Conservation (phyloP, 345 rosid genomes). For the Diplotaxis tenuifolia region DNA sequence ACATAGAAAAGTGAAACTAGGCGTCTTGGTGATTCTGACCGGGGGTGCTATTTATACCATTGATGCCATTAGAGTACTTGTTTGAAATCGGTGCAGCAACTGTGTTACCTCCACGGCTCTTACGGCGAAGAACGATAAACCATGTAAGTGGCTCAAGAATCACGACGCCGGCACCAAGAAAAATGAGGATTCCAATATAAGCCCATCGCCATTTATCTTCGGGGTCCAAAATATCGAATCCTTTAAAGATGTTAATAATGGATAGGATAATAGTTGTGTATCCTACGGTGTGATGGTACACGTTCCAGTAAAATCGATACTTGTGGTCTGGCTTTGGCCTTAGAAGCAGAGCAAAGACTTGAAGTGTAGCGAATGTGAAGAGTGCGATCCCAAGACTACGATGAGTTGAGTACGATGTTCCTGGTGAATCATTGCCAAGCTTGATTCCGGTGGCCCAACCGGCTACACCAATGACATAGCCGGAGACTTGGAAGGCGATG, state of each 20-base stretch:
- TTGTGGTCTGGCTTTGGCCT: slow-evolving; percentile 92
- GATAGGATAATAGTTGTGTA: slow-evolving; percentile 58
- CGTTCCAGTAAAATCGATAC: slow-evolving; percentile 77
- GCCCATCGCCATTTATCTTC: slow-evolving; percentile 56
- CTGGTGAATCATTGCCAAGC: slow-evolving; percentile 63
- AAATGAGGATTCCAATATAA: slow-evolving; percentile 55
- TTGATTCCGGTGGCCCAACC: slow-evolving; percentile 85
- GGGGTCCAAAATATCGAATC: slow-evolving; percentile 60
- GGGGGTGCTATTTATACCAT: slow-evolving; percentile 32
- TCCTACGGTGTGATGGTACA: slow-evolving; percentile 78
- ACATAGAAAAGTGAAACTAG: slow-evolving; percentile 18
- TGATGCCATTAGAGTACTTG: slow-evolving; percentile 38
- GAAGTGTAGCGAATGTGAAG: slow-evolving; percentile 73
- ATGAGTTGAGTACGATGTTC: slow-evolving; percentile 43
- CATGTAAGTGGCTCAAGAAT: slow-evolving; percentile 72
- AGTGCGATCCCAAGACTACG: slow-evolving; percentile 70
- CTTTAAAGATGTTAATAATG: slow-evolving; percentile 66
- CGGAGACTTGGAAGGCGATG: slow-evolving; percentile 65
- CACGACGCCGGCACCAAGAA: slow-evolving; percentile 47
- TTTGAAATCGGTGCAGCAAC: slow-evolving; percentile 26
- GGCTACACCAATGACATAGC: slow-evolving; percentile 67
- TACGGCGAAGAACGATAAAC: slow-evolving; percentile 61
- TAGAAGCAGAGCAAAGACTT: slow-evolving; percentile 80
- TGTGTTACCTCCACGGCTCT: slow-evolving; percentile 37
- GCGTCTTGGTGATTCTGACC: slow-evolving; percentile 35